phyloP scores from a whole-genome alignment of 2,329 filamentous ascomycete species.

The Drechslerella dactyloides region DNA sequence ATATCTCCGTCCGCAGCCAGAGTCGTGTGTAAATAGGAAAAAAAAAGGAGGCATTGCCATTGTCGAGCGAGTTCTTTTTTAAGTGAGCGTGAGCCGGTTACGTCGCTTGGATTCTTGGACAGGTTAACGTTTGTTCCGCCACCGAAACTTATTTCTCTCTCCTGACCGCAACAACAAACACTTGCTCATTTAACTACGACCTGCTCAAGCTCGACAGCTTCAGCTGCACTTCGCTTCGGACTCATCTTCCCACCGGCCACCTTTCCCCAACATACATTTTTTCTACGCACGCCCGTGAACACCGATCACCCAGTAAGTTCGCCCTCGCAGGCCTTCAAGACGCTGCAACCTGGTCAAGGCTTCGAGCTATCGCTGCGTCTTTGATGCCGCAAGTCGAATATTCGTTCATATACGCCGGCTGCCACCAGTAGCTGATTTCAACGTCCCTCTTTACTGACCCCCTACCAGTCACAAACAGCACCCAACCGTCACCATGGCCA shows the following conservation, averaged over 20 bases:
- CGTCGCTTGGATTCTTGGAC: not conserved
- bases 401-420: not conserved
- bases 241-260: not conserved
- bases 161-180: no score
- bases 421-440: not conserved
- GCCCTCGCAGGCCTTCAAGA: not conserved
- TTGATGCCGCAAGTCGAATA: no score
- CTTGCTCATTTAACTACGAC: no score
- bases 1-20: no score
- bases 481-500: constrained; percentile 21
- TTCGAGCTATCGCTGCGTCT: not conserved
- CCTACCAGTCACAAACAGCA: not conserved
- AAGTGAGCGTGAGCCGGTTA: not conserved
- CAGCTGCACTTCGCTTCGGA: not conserved
- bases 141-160: no score
- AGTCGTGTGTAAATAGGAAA: no score
- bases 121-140: no score
- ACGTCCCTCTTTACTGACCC: not conserved
- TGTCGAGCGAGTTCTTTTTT: not conserved
- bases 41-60: not conserved
- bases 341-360: not conserved
- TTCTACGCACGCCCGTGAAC: no score
- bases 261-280: not conserved
- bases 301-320: not conserved
- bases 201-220: constrained; percentile 3